Base-by-base conservation (phyloP, 306 rosid genomes). In the Ormosia semicastrata region DNA sequence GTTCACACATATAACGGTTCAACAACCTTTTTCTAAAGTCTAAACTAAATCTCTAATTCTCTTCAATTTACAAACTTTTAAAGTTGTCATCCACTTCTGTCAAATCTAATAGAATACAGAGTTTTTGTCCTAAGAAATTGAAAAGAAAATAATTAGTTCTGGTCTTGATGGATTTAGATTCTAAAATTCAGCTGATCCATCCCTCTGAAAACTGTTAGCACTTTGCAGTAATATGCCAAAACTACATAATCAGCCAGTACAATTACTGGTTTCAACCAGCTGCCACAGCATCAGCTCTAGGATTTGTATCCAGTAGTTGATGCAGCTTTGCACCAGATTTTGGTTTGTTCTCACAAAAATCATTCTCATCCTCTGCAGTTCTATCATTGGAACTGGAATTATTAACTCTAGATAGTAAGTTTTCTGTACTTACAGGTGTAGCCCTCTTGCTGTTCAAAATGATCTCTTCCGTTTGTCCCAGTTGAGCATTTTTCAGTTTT, bases 151-250 rank as follows among this genome's bases (percentile, higher is more conserved):
- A 88, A 90, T 90, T 89, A 92, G 89, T 84, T 79, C 84, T 46
- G 83, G 54, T 77, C 67, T 85, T 79, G 75, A 83, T 68, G 69
- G 82, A 83, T 76, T 66, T 73, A 84, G 86, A 83, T 79, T 78
- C 86, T 74, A 87, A 81, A 81, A 87, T 80, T 88, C 81, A 80
- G 60, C 75, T 69, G 82, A 64, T 78, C 83, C 87, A 71, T 76
- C 83, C 81, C 46, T 76, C 84, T 73, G 86, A 77, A 89, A 78
- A 83, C 86, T 75, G 96, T 90, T 86, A 93, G 97, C 87, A 81
- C 92, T 92, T 90, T 92, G 99, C 94, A 80, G 82, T 86, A 92
- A 95, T 92, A 92, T 89, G 97, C 98, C 99, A 95, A 93, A 95
- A 95, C 89, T 91, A 93, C 97, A 79, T 63, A 53, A 88, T 84